phyloP scores from a whole-genome alignment of 108 stramenopile species.

The Mediolabrus comicus region DNA sequence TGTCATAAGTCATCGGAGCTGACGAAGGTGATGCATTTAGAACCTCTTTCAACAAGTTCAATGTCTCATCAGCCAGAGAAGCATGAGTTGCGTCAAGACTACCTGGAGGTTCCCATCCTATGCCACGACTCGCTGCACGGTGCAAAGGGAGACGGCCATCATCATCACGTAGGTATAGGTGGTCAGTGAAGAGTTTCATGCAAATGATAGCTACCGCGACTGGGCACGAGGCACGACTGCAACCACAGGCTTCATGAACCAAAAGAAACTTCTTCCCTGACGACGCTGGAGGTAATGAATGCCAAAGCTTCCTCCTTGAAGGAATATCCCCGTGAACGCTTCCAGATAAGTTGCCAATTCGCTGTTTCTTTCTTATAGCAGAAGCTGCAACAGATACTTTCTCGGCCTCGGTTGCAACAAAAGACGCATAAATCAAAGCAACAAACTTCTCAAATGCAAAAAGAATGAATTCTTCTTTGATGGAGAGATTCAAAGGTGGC shows the following conservation, averaged over 20 bases:
- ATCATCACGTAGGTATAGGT: constrained; percentile 37
- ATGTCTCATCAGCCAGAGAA: constrained; percentile 48
- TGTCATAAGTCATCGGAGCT: constrained; percentile 42
- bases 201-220: constrained; percentile 55
- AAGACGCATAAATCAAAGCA: constrained; percentile 22
- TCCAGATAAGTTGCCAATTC: not conserved
- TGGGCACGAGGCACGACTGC: constrained; percentile 48
- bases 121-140: constrained; percentile 54
- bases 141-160: constrained; percentile 63
- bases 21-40: constrained; percentile 43
- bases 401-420: constrained; percentile 24
- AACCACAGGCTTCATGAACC: constrained; percentile 53
- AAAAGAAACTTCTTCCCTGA: constrained; percentile 31
- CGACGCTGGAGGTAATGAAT: constrained; percentile 16
- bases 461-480: constrained; percentile 34
- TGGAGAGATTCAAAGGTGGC: constrained; percentile 27
- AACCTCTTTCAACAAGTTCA: constrained; percentile 47
- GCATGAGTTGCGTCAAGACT: constrained; percentile 23
- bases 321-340: constrained; percentile 13
- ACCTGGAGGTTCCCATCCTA: constrained; percentile 53
- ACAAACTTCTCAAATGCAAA: constrained; percentile 34
- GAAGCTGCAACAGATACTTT: constrained; percentile 1
- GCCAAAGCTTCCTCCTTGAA: constrained; percentile 39
- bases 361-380: constrained; percentile 1
- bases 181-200: constrained; percentile 52